Percentiles rank a stretch among this genome's conserved stretches.
Conservation (phyloP, 108 stramenopile genomes). For the Cyclostephanos tholiformis region DNA sequence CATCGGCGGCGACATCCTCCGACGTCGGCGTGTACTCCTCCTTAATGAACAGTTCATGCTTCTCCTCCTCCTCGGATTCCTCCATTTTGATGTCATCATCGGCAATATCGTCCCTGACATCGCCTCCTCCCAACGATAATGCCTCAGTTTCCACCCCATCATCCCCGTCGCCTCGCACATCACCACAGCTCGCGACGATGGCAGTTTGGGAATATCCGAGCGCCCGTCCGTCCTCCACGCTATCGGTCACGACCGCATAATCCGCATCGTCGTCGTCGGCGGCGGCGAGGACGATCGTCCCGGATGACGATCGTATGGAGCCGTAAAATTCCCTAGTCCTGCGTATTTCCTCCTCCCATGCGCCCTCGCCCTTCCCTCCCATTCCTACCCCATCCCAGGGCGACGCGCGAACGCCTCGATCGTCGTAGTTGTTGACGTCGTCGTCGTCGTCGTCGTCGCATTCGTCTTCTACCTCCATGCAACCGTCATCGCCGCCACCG, state of each 20-base stretch:
- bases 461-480: too few relatives aligned
- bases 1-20: neutral
- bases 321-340: slow-evolving; percentile 8
- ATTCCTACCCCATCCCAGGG: too few relatives aligned
- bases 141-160: too few relatives aligned
- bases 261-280: neutral
- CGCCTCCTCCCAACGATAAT: too few relatives aligned
- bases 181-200: neutral
- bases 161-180: neutral
- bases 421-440: too few relatives aligned
- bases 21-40: neutral
- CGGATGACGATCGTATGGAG: neutral
- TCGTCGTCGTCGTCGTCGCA: too few relatives aligned
- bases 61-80: too few relatives aligned
- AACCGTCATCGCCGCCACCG: too few relatives aligned
- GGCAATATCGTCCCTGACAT: too few relatives aligned
- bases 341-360: slow-evolving; percentile 10
- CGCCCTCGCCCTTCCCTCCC: neutral
- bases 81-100: too few relatives aligned
- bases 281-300: neutral
- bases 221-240: slow-evolving; percentile 2
- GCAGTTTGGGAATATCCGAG: neutral
- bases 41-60: neutral
- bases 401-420: too few relatives aligned
- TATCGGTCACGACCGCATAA: neutral